Evolutionary conservation across 805 yeast species (phyloP).

Genomic region (Candida lessepsii): DNA sequence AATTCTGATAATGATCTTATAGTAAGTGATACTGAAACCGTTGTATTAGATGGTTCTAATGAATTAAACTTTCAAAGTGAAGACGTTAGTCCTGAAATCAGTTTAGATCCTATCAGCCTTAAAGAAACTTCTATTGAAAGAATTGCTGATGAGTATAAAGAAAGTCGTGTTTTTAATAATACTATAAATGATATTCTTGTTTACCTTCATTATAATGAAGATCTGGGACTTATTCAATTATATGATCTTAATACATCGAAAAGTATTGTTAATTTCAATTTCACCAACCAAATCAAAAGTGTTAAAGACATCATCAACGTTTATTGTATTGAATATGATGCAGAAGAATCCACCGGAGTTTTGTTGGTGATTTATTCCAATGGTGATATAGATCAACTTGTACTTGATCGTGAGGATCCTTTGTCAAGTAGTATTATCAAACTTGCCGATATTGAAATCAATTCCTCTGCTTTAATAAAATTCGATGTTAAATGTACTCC

Average conservation of each 20-base stretch:
- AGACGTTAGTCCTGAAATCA: conserved; percentile 4
- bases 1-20: background rate
- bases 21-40: conserved; percentile 32
- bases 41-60: conserved; percentile 20
- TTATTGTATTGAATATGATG: conserved; percentile 9
- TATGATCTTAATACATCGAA: conserved; percentile 1
- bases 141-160: conserved; percentile 2
- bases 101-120: conserved; percentile 1
- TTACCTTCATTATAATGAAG: conserved; percentile 13
- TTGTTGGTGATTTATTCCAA: conserved; percentile 12
- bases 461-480: conserved; percentile 16
- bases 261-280: background rate
- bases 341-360: background rate
- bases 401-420: conserved; percentile 13
- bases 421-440: conserved; percentile 2
- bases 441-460: background rate
- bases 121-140: background rate
- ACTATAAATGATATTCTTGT: conserved; percentile 11
- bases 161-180: conserved; percentile 15
- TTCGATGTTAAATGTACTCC: conserved; percentile 13
- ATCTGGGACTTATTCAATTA: conserved; percentile 3
- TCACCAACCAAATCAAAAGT: background rate
- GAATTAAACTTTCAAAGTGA: conserved; percentile 4
- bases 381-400: conserved; percentile 16
- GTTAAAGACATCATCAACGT: conserved; percentile 12